Base-by-base conservation (phyloP, 495 filamentous ascomycete species). In the Aspergillus bertholletiae region DNA sequence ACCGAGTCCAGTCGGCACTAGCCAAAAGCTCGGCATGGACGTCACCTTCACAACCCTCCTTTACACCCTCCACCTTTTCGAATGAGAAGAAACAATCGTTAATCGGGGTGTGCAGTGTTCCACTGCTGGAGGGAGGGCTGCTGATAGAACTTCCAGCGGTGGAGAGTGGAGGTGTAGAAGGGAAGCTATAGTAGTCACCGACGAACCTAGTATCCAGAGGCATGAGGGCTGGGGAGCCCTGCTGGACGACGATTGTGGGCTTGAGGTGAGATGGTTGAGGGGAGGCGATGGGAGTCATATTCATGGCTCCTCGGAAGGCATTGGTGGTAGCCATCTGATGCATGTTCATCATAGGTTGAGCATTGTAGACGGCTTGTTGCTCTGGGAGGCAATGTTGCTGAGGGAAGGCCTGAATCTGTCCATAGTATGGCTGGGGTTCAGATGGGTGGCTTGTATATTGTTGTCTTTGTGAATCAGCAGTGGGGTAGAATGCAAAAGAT, bases 401-500 rank as follows among this genome's bases (percentile, higher is more conserved):
- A 26, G 63, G 74, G 54, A 57, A 66, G 22, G 64, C 52, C 26
- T 62, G 74, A 77, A 84, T 66, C 69, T 77, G 70, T 54, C 72
- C 65, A 74, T 80, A 70, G 69, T 76, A 80, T 51, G 64, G 54
- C 48, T 65, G 62, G 60, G 74, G 60, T 45, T 78, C 72, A 53
- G 74, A 66, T 46, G 90, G 90, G 50, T 92, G 89, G 49, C 85
- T 84, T 56, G 86, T 82, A 78, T 91, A 96, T 66, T 93, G 89
- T 62, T 90, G 88, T 65, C 86, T 76, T 66, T 96, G 88, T 43
- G 82, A 76, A 65, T 80, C 86, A 43, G 85, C 81, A 51, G 93
- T 89, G 53, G 83, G 87, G 74, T 96, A 97, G 79, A 93, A 96
- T 83, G 88, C 92, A 80, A 95, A 97, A 17, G 88, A 76, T 49